Evolutionary conservation across 2,329 filamentous ascomycete genomes (phyloP).

Genomic region (Talaromyces rugulosus): DNA sequence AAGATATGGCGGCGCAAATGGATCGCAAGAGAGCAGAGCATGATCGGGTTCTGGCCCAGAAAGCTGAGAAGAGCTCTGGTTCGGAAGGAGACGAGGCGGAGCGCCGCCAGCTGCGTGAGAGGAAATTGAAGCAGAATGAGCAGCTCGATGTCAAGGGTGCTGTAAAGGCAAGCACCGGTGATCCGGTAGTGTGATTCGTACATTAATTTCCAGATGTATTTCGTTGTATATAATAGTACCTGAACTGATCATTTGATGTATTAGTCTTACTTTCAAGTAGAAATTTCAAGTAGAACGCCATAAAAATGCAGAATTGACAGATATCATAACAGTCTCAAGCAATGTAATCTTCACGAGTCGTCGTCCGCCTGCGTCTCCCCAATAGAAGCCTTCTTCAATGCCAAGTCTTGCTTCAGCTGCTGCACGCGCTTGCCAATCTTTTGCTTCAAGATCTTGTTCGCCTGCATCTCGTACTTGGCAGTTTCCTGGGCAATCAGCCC

Average conservation of each 20-base stretch:
- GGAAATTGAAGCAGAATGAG: conserved; percentile 24
- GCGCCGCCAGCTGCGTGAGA: conserved; percentile 22
- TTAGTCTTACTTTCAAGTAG: background rate
- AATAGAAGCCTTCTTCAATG: conserved; percentile 40
- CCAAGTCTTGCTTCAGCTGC: conserved; percentile 40
- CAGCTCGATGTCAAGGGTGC: conserved; percentile 25
- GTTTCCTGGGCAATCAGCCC: conserved; percentile 36
- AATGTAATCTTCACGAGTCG: background rate
- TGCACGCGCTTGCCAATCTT: conserved; percentile 44
- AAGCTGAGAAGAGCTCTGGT: conserved; percentile 19
- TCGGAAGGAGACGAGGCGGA: conserved; percentile 13
- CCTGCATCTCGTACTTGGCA: conserved; percentile 35
- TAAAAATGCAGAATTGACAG: background rate
- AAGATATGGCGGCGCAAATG: conserved; percentile 31
- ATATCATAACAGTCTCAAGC: background rate
- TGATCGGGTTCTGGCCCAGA: conserved; percentile 26
- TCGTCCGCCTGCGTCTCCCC: conserved; percentile 28
- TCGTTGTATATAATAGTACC: background rate
- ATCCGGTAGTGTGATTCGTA: conserved; percentile 23
- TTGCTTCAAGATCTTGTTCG: conserved; percentile 37
- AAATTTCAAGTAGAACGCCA: background rate
- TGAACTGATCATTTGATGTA: background rate
- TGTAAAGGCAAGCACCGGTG: conserved; percentile 24
- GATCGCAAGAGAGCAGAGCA: conserved; percentile 32
- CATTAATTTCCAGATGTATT: background rate